A percentile compares a stretch with the other conserved stretches of the same genome.
These are phyloP conservation scores for Cytospora leucostoma DNA, from an alignment of 2,329 filamentous ascomycete species.

Conservation along the genomic window DNA sequence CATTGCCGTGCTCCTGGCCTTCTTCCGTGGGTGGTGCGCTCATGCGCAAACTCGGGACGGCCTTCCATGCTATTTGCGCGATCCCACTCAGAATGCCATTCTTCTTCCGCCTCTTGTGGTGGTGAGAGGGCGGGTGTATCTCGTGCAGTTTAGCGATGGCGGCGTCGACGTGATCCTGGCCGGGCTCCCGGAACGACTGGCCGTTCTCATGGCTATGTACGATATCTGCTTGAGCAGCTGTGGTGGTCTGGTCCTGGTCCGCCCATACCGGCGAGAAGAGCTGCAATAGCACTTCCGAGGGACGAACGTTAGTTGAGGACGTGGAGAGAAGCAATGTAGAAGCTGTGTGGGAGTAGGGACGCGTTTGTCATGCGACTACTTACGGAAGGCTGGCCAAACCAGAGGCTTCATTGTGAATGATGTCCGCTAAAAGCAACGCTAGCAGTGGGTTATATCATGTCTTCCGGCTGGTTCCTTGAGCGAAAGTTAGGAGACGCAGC, in stretches of 20 bases:
- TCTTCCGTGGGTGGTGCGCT: constrained; percentile 46
- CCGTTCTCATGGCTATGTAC: constrained; percentile 23
- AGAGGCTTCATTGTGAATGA: constrained; percentile 25
- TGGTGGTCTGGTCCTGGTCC: constrained; percentile 39
- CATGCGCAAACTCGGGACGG: constrained; percentile 52
- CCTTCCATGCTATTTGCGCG: constrained; percentile 48
- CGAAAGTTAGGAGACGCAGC: not conserved
- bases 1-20: constrained; percentile 33
- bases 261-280: constrained; percentile 41
- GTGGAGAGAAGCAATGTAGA: no score
- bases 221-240: constrained; percentile 23
- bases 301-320: not conserved
- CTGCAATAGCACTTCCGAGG: constrained; percentile 50
- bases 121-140: constrained; percentile 46
- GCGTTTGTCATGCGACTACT: constrained; percentile 30
- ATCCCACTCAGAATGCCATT: constrained; percentile 46
- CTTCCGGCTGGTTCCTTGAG: constrained; percentile 1
- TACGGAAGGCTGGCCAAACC: constrained; percentile 42
- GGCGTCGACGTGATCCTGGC: constrained; percentile 55
- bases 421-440: constrained; percentile 19
- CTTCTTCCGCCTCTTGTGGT: constrained; percentile 47
- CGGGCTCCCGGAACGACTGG: constrained; percentile 36
- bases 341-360: not conserved
- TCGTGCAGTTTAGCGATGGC: constrained; percentile 54
- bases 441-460: constrained; percentile 27